phyloP scores from a whole-genome alignment of 345 rosid genomes.

The Toxicodendron radicans region DNA sequence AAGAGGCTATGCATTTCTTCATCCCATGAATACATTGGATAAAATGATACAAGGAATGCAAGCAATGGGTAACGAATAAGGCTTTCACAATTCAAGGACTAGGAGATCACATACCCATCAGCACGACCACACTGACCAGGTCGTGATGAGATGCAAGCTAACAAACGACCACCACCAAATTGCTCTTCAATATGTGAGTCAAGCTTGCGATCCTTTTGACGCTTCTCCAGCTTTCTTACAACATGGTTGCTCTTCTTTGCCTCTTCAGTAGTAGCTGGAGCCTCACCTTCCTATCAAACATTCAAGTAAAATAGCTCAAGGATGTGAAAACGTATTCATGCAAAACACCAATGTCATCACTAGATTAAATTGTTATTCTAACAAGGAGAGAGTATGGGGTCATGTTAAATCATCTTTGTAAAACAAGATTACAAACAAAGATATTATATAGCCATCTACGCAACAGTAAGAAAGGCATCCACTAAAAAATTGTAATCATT shows the following conservation, averaged over 20 bases:
- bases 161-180: conserved; percentile 44
- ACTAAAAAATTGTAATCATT: background rate
- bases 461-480: background rate
- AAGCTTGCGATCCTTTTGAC: conserved; percentile 39
- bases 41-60: background rate
- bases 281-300: conserved; percentile 36
- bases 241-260: conserved; percentile 45
- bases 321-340: background rate
- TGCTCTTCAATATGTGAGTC: conserved; percentile 50
- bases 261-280: conserved; percentile 34
- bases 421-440: background rate
- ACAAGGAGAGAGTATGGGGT: background rate
- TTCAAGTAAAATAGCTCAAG: background rate
- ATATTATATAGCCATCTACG: background rate
- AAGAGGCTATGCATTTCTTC: background rate
- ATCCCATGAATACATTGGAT: background rate
- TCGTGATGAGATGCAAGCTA: conserved; percentile 49
- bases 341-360: background rate
- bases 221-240: conserved; percentile 38
- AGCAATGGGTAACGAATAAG: background rate
- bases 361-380: background rate
- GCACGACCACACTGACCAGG: conserved; percentile 59
- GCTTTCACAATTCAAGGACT: background rate
- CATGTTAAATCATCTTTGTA: background rate
- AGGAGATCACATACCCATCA: conserved; percentile 37